These are phyloP conservation scores for Trichoderma sp. DNA, from an alignment of 2,329 filamentous ascomycete genomes.

Conservation along the genomic window DNA sequence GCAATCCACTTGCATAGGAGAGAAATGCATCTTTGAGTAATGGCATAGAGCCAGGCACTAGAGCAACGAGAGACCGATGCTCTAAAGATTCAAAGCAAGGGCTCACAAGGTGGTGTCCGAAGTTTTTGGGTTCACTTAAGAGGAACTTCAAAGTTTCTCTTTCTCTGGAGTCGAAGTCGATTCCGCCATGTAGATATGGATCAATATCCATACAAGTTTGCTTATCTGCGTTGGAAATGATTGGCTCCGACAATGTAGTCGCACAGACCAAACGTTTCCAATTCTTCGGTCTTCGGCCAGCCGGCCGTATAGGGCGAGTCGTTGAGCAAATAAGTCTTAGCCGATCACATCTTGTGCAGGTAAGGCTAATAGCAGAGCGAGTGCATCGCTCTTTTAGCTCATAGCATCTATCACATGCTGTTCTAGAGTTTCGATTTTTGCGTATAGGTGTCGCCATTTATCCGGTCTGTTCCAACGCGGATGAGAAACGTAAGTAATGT, in stretches of 20 bases:
- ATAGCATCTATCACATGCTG: not conserved
- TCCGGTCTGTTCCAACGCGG: not conserved
- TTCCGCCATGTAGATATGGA: not conserved
- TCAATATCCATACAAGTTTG: not conserved
- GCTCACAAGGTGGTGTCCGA: not conserved
- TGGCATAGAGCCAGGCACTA: not conserved
- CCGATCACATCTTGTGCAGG: not conserved
- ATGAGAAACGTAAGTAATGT: not conserved
- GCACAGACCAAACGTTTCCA: not conserved
- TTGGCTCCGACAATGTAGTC: not conserved
- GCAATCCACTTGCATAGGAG: not conserved
- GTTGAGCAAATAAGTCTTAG: not conserved
- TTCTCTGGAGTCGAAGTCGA: not conserved
- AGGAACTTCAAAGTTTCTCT: not conserved
- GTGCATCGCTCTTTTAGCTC: not conserved
- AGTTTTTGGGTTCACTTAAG: not conserved
- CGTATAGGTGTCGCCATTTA: not conserved
- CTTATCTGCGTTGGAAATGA: not conserved
- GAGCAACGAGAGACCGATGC: not conserved
- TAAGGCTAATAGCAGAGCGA: not conserved
- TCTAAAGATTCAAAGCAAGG: not conserved
- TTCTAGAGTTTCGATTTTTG: not conserved
- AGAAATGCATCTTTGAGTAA: not conserved
- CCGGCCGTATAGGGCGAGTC: not conserved
- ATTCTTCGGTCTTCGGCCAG: not conserved